A percentile compares a stretch with the other conserved stretches of the same genome.
Conservation (phyloP, 176 grass and related monocot genomes). For the Avena atlantica region DNA sequence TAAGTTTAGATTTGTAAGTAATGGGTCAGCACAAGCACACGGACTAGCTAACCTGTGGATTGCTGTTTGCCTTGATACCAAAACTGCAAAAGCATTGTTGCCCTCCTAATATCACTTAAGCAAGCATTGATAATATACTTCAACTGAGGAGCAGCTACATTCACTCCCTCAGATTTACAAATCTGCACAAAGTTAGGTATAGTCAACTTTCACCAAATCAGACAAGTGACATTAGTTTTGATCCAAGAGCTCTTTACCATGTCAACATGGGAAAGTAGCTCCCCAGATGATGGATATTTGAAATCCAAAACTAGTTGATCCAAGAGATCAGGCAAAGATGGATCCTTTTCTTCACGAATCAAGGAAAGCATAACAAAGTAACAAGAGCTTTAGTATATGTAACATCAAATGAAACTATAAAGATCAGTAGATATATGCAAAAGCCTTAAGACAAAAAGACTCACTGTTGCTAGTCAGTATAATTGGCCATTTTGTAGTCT, state of each 20-base stretch:
- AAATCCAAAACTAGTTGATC: slow-evolving; percentile 78
- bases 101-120: slow-evolving; percentile 84
- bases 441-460: slow-evolving; percentile 33
- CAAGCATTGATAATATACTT: slow-evolving; percentile 66
- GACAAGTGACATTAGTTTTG: slow-evolving; percentile 13
- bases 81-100: slow-evolving; percentile 85
- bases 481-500: slow-evolving; percentile 90
- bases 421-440: neutral
- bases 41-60: slow-evolving; percentile 53
- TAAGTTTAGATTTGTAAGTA: neutral
- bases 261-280: slow-evolving; percentile 74
- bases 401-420: slow-evolving; percentile 34
- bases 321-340: slow-evolving; percentile 73
- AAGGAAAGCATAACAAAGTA: slow-evolving; percentile 34
- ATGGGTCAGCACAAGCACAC: neutral
- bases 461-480: slow-evolving; percentile 98
- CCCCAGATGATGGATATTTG: slow-evolving; percentile 69
- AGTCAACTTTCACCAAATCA: slow-evolving; percentile 40
- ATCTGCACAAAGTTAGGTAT: slow-evolving; percentile 59
- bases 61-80: slow-evolving; percentile 80
- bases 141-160: slow-evolving; percentile 59
- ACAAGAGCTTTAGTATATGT: slow-evolving; percentile 33
- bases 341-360: slow-evolving; percentile 72
- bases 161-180: slow-evolving; percentile 71
- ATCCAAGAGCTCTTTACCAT: slow-evolving; percentile 60